phyloP scores from a whole-genome alignment of 2,329 filamentous ascomycete species.

The Fusarium xylarioides region DNA sequence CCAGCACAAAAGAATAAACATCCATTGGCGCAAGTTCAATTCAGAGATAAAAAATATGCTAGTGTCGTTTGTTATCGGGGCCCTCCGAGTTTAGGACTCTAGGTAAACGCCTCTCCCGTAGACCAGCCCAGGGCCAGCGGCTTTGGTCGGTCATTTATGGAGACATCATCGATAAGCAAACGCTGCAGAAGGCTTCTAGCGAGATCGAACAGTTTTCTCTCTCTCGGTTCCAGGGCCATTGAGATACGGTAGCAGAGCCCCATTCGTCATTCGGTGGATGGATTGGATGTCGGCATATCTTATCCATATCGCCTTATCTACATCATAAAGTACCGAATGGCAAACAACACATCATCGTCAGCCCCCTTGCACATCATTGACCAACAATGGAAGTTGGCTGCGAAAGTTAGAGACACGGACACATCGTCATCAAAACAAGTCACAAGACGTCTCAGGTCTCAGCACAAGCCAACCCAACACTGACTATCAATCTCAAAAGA shows the following conservation, averaged over 20 bases:
- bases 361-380: conserved; percentile 5
- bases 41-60: conserved; percentile 3
- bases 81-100: conserved; percentile 20
- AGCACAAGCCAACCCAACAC: conserved; percentile 11
- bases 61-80: conserved; percentile 20
- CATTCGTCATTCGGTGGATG: background rate
- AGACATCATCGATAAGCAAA: conserved; percentile 25
- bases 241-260: conserved; percentile 28
- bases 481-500: conserved; percentile 9
- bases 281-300: conserved; percentile 25
- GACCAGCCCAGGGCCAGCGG: conserved; percentile 18
- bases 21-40: background rate
- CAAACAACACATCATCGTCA: background rate
- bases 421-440: conserved; percentile 13
- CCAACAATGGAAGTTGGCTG: background rate
- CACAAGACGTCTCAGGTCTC: conserved; percentile 13
- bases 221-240: background rate
- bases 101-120: conserved; percentile 35
- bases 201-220: conserved; percentile 17
- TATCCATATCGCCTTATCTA: conserved; percentile 17
- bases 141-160: conserved; percentile 37
- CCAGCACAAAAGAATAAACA: conserved; percentile 2
- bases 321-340: background rate
- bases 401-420: background rate
- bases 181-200: conserved; percentile 23